These are phyloP conservation scores for Podila clonocystis DNA, from an alignment of 192 early-diverging fungal genomes.

Conservation along the genomic window DNA sequence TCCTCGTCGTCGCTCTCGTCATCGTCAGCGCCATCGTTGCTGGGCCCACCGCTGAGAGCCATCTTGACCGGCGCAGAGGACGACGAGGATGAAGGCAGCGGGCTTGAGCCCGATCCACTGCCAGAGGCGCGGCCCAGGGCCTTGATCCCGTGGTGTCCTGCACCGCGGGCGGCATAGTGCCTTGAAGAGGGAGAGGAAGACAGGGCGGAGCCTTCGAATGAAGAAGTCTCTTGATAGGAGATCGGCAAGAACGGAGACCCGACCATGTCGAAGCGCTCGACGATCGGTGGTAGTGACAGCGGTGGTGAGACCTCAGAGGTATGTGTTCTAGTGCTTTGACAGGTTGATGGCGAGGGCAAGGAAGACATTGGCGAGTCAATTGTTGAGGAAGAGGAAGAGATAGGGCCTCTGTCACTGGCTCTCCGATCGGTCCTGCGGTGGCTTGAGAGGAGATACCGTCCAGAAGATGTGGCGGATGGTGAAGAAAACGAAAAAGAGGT, in stretches of 20 bases:
- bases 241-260: not conserved
- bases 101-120: not conserved
- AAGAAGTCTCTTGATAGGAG: not conserved
- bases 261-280: not conserved
- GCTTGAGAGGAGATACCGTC: not conserved
- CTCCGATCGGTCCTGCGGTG: not conserved
- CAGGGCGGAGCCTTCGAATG: not conserved
- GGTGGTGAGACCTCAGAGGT: not conserved
- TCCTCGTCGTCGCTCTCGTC: conserved; percentile 1
- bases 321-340: not conserved
- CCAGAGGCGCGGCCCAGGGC: not conserved
- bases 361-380: not conserved
- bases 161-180: not conserved
- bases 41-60: not conserved
- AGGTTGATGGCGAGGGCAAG: not conserved
- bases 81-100: conserved; percentile 8
- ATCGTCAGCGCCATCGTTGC: not conserved
- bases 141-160: not conserved
- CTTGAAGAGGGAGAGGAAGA: not conserved
- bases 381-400: not conserved
- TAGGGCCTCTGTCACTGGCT: not conserved
- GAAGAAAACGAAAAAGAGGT: not conserved
- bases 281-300: not conserved
- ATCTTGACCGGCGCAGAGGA: not conserved
- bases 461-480: not conserved